A percentile compares a stretch with the other conserved stretches of the same genome.
These are phyloP conservation scores for Naematelia aurantialba DNA, from an alignment of 768 basidiomycete species.

Conservation along the genomic window DNA sequence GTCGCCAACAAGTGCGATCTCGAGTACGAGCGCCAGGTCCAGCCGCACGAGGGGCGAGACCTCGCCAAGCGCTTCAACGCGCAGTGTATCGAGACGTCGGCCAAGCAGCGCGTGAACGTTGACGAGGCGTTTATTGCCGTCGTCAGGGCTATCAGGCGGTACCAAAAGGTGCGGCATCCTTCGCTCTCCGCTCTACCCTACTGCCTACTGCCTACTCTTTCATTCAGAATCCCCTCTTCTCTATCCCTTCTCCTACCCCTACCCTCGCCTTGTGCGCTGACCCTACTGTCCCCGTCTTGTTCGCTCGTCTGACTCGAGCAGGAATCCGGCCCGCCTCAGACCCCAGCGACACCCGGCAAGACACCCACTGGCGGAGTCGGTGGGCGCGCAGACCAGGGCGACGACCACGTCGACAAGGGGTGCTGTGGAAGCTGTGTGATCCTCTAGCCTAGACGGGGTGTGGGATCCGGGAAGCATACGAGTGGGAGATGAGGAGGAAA, in stretches of 20 bases:
- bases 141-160: constrained; percentile 87
- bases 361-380: constrained; percentile 35
- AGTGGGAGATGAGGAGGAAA: background rate
- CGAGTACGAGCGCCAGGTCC: constrained; percentile 93
- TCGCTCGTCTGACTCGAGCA: constrained; percentile 4
- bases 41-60: constrained; percentile 91
- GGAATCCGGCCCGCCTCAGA: constrained; percentile 46
- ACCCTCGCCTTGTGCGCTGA: no score
- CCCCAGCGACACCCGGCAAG: constrained; percentile 19
- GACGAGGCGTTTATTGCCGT: constrained; percentile 92
- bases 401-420: constrained; percentile 46
- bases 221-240: no score
- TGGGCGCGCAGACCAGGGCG: constrained; percentile 29
- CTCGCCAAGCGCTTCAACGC: constrained; percentile 91
- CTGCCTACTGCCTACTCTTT: background rate
- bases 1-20: constrained; percentile 98
- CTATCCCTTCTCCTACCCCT: no score
- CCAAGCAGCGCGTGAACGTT: constrained; percentile 93
- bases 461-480: no score
- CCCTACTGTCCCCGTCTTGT: background rate
- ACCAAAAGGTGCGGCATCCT: constrained; percentile 68
- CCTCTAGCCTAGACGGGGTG: constrained; percentile 26
- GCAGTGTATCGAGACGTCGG: constrained; percentile 93
- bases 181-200: background rate
- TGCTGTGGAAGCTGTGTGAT: constrained; percentile 51